Base-by-base conservation (phyloP, 306 rosid species). In the Acacia confusa region DNA sequence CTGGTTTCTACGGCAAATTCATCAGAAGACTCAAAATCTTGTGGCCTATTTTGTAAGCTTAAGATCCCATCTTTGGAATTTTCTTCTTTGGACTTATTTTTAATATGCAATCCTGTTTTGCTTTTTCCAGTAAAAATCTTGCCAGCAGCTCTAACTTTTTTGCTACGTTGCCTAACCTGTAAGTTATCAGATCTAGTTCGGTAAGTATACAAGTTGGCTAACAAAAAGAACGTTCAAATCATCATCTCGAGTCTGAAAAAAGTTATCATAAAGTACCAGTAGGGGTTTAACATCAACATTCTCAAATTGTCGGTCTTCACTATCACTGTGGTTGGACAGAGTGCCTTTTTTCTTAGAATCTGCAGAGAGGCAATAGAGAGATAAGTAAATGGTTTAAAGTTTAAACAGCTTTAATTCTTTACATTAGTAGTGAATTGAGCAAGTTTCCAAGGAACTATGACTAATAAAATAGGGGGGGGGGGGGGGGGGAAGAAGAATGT, bases 91-190 rank as follows among this genome's bases (percentile, higher is more conserved):
- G 78, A 22, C 78, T 45, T 77, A 57, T 70, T 82, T 28, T 84
- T 77, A 28, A 80, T 43, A 12, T 27, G 41, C 43, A 40, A 28
- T 67, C 72, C 89, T 40, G 81, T 86, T n/a, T 16, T 25, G 30
- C 67, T 60, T 78, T 85, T 74, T 81, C 73, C 80, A 32, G 81
- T 76, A 2, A 85, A 44, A 58, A 55, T 81, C 78, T 82, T 72
- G 77, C 82, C 82, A 28, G 61, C 50, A 38, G 81, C 53, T 70
- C 61, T 72, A 24, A 61, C 36, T 43, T 85, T 81, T 83, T 84
- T 22, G 11, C 78, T 38, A 14, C 79, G 83, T 68, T 72, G 88
- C 69, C 43, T 43, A 27, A 82, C 89, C 94, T 87, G 85, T 66
- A 57, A 82, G 50, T 25, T 68, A 34, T 53, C 65, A 28, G 69